A percentile compares a stretch with the other conserved stretches of the same genome.
phyloP scores from a whole-genome alignment of 1,284 basidiomycete genomes.

The Cutaneotrichosporon sp. region DNA sequence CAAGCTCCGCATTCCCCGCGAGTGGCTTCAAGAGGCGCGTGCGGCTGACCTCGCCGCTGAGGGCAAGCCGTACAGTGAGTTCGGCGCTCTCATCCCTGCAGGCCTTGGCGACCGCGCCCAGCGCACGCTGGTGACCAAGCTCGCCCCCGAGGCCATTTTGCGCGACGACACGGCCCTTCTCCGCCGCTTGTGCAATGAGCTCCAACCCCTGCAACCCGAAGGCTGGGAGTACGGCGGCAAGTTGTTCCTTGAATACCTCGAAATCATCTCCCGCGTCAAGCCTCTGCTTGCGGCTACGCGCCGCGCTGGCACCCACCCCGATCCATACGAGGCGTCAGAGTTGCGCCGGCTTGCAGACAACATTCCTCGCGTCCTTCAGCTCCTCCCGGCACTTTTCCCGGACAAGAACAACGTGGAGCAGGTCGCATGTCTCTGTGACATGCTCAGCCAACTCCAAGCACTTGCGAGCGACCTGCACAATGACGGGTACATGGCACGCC shows the following conservation, averaged over 20 bases:
- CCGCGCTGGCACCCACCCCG: constrained; percentile 20
- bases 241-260: constrained; percentile 42
- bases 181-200: constrained; percentile 64
- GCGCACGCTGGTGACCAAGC: constrained; percentile 67
- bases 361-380: constrained; percentile 63
- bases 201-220: constrained; percentile 61
- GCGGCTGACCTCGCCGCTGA: constrained; percentile 29
- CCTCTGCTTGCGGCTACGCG: constrained; percentile 30
- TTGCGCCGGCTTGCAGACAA: constrained; percentile 59
- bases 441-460: constrained; percentile 37
- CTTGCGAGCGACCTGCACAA: constrained; percentile 27
- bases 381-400: constrained; percentile 62
- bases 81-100: constrained; percentile 68
- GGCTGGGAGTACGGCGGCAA: constrained; percentile 73
- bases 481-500: constrained; percentile 31
- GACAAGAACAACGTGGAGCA: constrained; percentile 33
- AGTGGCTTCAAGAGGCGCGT: constrained; percentile 74
- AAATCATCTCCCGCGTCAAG: constrained; percentile 29
- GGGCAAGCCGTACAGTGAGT: constrained; percentile 69
- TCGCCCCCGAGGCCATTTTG: constrained; percentile 87
- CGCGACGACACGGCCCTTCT: constrained; percentile 71
- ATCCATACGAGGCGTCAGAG: constrained; percentile 49
- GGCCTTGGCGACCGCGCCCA: constrained; percentile 70
- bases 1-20: constrained; percentile 69
- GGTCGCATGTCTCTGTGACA: constrained; percentile 36